Evolutionary conservation across 768 basidiomycete species (phyloP), one percentile per base, ranked within the genome.

Genomic region (Macrolepiota fuliginosa): DNA sequence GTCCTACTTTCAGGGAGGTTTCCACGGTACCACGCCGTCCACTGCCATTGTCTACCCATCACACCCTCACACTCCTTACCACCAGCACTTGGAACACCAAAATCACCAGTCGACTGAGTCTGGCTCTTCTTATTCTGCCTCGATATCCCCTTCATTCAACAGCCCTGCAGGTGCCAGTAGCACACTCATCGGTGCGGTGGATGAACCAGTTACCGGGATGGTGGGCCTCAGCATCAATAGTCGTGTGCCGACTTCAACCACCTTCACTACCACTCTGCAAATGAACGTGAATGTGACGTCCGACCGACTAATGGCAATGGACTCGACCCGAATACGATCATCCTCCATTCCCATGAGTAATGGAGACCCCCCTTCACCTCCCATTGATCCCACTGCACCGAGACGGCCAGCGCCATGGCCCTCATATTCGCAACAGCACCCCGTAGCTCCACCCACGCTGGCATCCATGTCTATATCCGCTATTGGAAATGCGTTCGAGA

Each of bases 311-410:
- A 47, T 36, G 42, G 45, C 45, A 13, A 17, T 49, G 27, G 32
- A 57, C 22, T 35, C 56, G 13, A 47, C 46, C 12, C 56, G 29
- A 19, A 35, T 47, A n/a, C 53, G 22, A 22, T 37, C 63, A 32
- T 68, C 72, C 72, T 77, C 76, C 74, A 76, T 77, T 75, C 75
- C 74, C 73, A 76, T 76, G 75, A 64, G 72, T 76, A 75, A 70
- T 37, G 42, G 55, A 46, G 27, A 19, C 29, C 17, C 54, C 13
- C 37, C 42, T 47, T 29, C 52, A 7, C n/a, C 52, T 22, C 9
- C 35, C n/a, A 22, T 49, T 27, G 25, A 10, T 15, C 32, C 36
- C 32, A 7, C 5, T 24, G 9, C 7, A 54, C 7, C 52, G 9
- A 6, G 36, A 2, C n/a, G 32, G 9, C 37, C 53, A 37, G 7